Evolutionary conservation across 2,329 filamentous ascomycete species (phyloP), one percentile per base, ranked within the genome.

Genomic region (Pseudopyrenochaeta lycopersici): DNA sequence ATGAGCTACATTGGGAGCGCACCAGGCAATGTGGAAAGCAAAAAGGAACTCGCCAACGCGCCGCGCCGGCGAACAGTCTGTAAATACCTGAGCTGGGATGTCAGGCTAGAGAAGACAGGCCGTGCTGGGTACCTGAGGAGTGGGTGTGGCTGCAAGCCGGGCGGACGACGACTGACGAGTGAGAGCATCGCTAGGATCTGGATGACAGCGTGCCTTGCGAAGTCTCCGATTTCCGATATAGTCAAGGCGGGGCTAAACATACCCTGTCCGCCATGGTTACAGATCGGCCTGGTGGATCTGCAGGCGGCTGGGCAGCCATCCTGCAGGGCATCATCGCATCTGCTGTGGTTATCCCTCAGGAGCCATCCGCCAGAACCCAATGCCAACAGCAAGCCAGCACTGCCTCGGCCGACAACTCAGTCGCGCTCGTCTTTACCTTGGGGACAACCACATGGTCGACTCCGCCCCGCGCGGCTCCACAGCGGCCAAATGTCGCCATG

Each of bases 241-340:
- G 61, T 60, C 53, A 67, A 64, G 67, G 71, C 63, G 70, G 70
- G 69, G 68, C 68, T 59, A 65, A 55, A 56, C 56, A 63, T 62
- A 66, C 65, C 67, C 63, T 68, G 67, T 54, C 66, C 58, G 66
- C 68, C 70, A 67, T 66, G 60, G 70, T 74, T 70, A 73, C 68
- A 71, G 72, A 74, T 74, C 72, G 68, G 60, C 69, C 54, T 62
- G 61, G 64, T 71, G 63, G 71, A 75, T 74, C 70, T 69, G 62
- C 71, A 65, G 52, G 57, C 56, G 54, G 55, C 62, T 66, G 66
- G 67, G 63, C 71, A 68, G 57, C 63, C 62, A 62, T 63, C 52
- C 67, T 73, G 72, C 68, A 73, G 68, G 71, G 70, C 70, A 66
- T 49, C 53, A 57, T 43, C 49, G 60, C 49, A 48, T 55, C 54